phyloP scores from a whole-genome alignment of 1,284 basidiomycete genomes.

The Leccinum subfulvum region DNA sequence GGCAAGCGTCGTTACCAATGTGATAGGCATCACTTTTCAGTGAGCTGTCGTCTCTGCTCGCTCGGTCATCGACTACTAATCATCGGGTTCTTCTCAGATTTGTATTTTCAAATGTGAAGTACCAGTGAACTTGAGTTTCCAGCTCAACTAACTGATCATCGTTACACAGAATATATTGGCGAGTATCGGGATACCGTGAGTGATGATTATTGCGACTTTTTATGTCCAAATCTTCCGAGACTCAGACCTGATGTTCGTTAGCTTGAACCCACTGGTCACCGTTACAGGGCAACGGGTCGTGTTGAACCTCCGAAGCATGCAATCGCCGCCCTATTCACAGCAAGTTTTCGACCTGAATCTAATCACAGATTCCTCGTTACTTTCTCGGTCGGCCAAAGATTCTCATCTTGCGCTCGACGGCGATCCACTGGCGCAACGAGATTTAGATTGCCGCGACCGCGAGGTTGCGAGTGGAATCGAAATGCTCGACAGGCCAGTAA shows the following conservation, averaged over 20 bases:
- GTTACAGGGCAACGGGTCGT: background rate
- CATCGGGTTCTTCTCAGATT: background rate
- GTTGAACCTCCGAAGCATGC: background rate
- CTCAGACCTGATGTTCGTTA: background rate
- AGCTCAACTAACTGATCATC: background rate
- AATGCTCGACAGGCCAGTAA: too few species aligned
- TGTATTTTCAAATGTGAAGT: background rate
- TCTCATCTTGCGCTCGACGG: too few species aligned
- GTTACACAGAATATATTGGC: background rate
- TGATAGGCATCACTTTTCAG: background rate
- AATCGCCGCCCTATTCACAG: background rate
- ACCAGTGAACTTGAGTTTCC: background rate
- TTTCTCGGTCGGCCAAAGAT: background rate
- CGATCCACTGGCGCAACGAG: too few species aligned
- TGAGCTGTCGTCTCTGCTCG: background rate
- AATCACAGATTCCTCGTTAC: background rate
- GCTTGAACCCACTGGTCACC: background rate
- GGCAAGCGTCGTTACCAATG: background rate
- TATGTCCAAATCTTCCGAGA: too few species aligned
- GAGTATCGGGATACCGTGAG: background rate
- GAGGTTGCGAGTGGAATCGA: too few species aligned
- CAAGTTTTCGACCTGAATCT: background rate
- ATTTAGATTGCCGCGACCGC: too few species aligned
- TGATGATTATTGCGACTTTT: background rate
- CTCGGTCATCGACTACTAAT: background rate